phyloP scores from a whole-genome alignment of 2,329 filamentous ascomycete genomes.

The Didymosphaeria variabile region DNA sequence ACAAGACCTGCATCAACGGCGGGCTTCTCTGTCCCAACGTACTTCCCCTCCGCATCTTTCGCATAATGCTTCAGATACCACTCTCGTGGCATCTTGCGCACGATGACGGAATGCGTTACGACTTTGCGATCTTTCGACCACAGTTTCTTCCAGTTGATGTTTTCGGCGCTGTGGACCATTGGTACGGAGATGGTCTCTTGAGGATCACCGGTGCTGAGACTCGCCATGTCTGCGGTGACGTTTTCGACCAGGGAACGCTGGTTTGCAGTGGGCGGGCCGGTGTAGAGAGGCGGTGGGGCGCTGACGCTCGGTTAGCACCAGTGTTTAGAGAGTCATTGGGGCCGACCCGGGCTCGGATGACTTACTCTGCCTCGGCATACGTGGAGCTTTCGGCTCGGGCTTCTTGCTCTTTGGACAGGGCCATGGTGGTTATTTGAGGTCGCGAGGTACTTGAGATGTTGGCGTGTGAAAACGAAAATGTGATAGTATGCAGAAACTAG shows the following conservation, averaged over 20 bases:
- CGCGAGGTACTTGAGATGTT: not conserved
- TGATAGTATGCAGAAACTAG: not conserved
- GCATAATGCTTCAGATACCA: slow-evolving; percentile 41
- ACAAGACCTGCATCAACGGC: slow-evolving; percentile 36
- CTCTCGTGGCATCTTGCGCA: slow-evolving; percentile 38
- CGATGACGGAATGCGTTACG: slow-evolving; percentile 32
- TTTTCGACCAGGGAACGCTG: slow-evolving; percentile 22
- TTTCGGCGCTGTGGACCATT: slow-evolving; percentile 32
- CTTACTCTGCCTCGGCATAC: slow-evolving; percentile 10
- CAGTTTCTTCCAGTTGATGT: slow-evolving; percentile 24
- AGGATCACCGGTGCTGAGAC: slow-evolving; percentile 26
- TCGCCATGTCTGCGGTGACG: slow-evolving; percentile 22
- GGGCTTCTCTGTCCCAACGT: slow-evolving; percentile 32
- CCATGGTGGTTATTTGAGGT: not conserved
- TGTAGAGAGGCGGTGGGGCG: slow-evolving; percentile 19
- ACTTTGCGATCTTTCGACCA: slow-evolving; percentile 22
- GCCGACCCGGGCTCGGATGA: slow-evolving; percentile 47
- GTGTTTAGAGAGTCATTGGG: not conserved
- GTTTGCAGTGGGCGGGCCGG: slow-evolving; percentile 43
- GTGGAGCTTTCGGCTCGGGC: slow-evolving; percentile 4
- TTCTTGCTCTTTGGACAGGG: slow-evolving; percentile 1
- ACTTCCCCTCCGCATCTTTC: slow-evolving; percentile 41
- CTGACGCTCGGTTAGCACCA: slow-evolving; percentile 7
- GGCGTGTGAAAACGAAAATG: not conserved
- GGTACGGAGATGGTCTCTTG: slow-evolving; percentile 31